Base-by-base conservation (phyloP, 2,329 filamentous ascomycete species). In the Nemania serpens region DNA sequence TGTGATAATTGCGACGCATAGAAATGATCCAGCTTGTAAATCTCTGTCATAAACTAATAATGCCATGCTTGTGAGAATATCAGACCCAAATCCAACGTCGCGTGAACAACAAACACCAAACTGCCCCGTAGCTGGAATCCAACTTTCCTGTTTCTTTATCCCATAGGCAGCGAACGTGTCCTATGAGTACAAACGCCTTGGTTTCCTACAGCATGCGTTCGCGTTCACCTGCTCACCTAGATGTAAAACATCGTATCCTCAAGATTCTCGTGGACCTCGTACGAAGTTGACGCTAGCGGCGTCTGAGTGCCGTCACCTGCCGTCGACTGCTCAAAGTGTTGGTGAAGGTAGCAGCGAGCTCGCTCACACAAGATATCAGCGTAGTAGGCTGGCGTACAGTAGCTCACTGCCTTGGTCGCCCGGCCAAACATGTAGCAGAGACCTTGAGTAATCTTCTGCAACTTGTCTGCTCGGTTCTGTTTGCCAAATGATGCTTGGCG, bases 341-440 rank as follows among this genome's bases (percentile, higher is more conserved):
- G 74, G 51, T 80, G 79, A 5, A 91, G 76, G 66, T 91, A 92
- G 52, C 80, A 81, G 1, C 89, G 76, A 0, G 86, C 86, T 1
- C 90, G 80, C 65, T 90, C 88, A 69, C 88, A 91, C 1, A 89
- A 79, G 7, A 91, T 75, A 73, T 93, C 90, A 0, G 90, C 90
- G 69, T 91, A 91, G 75, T 92, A 91, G 0, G 89, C 89, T 0
- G 90, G 88, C 0, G 89, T 86, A 60, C 86, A 90, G 46, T 91
- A 79, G 54, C 84, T 87, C 9, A 93, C 88, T 0, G 88, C 85
- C 66, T 88, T 88, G 0, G 89, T 91, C 0, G 89, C 88, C 6
- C 89, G 84, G 3, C 87, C 88, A 69, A 88, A 92, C 0, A 86
- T 76, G 69, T 91, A 91, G 73, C 87, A 91, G 70, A 91, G 76